Conservation (phyloP, 441 rosid species). For the Kokia cookei region DNA sequence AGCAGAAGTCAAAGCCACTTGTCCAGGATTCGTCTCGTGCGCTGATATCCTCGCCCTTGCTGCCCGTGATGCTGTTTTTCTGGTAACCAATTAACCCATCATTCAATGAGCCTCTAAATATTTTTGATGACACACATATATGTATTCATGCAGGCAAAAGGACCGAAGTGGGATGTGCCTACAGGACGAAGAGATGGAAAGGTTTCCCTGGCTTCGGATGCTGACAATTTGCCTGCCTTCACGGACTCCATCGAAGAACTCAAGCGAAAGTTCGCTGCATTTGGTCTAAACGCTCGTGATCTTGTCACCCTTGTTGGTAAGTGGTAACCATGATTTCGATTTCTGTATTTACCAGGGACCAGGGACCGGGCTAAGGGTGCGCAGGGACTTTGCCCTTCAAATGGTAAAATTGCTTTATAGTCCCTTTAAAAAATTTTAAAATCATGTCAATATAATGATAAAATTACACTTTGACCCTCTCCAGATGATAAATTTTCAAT, state of each 20-base stretch:
- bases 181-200: conserved; percentile 57
- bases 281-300: conserved; percentile 40
- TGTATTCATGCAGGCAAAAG: conserved; percentile 31
- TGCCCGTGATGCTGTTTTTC: conserved; percentile 50
- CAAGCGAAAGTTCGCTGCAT: conserved; percentile 38
- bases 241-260: conserved; percentile 42
- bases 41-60: conserved; percentile 69
- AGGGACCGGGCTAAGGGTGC: too few species aligned
- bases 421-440: too few species aligned
- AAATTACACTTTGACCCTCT: too few species aligned
- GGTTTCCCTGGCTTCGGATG: conserved; percentile 40
- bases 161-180: conserved; percentile 48
- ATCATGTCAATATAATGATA: too few species aligned
- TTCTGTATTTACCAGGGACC: not conserved
- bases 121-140: not conserved
- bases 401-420: too few species aligned
- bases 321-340: not conserved
- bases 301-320: conserved; percentile 40
- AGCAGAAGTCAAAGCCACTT: conserved; percentile 36
- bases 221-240: conserved; percentile 26
- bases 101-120: not conserved
- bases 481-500: too few species aligned
- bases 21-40: conserved; percentile 53
- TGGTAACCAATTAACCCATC: conserved; percentile 27
- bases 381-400: too few species aligned